Evolutionary conservation across 345 rosid species (phyloP).

Genomic region (Rhodamnia argentea): DNA sequence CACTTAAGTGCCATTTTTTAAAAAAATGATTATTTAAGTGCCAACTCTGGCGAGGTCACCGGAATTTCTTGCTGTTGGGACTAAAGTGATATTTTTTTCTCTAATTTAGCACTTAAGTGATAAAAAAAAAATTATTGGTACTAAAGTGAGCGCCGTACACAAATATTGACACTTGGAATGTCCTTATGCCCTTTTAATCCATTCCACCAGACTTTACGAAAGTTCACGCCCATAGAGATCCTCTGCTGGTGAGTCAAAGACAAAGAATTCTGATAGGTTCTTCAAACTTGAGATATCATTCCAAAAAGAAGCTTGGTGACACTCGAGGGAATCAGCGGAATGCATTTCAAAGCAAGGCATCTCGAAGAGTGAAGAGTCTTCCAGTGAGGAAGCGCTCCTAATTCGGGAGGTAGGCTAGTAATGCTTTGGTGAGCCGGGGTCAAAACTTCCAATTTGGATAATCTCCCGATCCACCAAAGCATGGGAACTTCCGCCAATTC

Average conservation of each 20-base stretch:
- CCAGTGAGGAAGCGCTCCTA: not conserved
- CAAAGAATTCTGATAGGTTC: not conserved
- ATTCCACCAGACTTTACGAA: not conserved
- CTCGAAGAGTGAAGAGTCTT: not conserved
- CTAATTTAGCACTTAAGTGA: too few species aligned
- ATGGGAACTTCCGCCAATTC: not conserved
- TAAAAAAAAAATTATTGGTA: too few species aligned
- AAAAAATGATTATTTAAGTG: too few species aligned
- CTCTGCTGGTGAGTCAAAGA: not conserved
- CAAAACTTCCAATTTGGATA: not conserved
- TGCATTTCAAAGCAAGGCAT: fast-evolving
- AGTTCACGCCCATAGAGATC: not conserved
- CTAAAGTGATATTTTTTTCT: too few species aligned
- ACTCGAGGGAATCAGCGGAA: not conserved
- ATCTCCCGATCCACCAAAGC: not conserved
- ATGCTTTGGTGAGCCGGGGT: not conserved
- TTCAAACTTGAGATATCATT: not conserved
- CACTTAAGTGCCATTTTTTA: too few species aligned
- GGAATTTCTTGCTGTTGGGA: too few species aligned
- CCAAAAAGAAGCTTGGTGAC: not conserved
- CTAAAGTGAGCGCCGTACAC: too few species aligned
- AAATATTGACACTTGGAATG: too few species aligned
- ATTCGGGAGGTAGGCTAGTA: not conserved
- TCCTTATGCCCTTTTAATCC: too few species aligned
- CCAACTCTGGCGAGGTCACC: too few species aligned